These are phyloP conservation scores for Stephanodiscus triporus DNA, from an alignment of 108 stramenopile species.

Conservation along the genomic window DNA sequence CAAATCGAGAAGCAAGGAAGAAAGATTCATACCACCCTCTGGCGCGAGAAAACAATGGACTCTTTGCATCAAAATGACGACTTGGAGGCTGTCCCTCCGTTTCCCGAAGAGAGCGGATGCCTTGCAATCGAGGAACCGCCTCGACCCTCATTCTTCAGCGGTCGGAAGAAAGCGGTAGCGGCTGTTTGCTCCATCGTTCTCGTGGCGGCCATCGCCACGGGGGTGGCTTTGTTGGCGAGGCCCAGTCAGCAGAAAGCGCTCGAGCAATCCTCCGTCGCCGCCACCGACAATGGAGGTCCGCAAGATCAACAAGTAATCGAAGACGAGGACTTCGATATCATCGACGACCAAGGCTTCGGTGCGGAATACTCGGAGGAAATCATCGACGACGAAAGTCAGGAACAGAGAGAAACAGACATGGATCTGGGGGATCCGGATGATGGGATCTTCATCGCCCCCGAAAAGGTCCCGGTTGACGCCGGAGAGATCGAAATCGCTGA, in stretches of 20 bases:
- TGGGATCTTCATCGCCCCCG: neutral
- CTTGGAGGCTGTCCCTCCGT: neutral
- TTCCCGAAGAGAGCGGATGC: neutral
- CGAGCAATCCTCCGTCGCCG: neutral
- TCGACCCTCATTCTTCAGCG: constrained; percentile 17
- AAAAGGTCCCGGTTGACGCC: neutral
- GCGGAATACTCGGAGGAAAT: constrained; percentile 12
- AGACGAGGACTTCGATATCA: constrained; percentile 1
- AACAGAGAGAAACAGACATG: neutral
- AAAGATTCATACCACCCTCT: too few relatives aligned
- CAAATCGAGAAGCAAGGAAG: too few relatives aligned
- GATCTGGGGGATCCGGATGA: neutral
- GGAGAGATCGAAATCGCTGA: neutral
- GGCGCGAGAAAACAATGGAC: constrained; percentile 2
- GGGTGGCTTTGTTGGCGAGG: constrained; percentile 13
- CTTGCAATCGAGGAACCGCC: constrained; percentile 3
- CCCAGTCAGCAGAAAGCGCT: constrained; percentile 1
- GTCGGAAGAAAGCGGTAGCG: constrained; percentile 18
- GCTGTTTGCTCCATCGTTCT: constrained; percentile 14
- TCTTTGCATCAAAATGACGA: constrained; percentile 4
- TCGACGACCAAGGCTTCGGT: neutral
- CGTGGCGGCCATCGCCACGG: constrained; percentile 23
- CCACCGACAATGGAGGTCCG: neutral
- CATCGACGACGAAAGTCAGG: neutral
- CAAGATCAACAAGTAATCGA: neutral